These are phyloP conservation scores for Paracamarosporium sp. DNA, from an alignment of 2,329 filamentous ascomycete species.

Conservation along the genomic window DNA sequence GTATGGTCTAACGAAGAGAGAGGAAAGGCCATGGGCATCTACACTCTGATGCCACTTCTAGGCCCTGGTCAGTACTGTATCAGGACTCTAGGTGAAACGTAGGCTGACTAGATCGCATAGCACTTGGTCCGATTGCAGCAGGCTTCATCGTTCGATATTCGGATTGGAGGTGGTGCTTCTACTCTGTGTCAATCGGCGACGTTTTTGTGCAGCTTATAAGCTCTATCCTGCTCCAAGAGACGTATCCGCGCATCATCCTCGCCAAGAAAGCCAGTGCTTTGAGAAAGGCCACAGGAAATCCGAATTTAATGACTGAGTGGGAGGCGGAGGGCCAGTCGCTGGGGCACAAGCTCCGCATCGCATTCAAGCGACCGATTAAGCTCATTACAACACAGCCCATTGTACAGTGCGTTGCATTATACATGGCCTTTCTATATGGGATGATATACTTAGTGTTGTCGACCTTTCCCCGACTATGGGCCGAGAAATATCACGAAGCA, in stretches of 20 bases:
- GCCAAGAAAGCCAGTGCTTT: constrained; percentile 41
- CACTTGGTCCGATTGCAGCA: constrained; percentile 8
- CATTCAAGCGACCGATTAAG: constrained; percentile 60
- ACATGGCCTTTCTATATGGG: constrained; percentile 65
- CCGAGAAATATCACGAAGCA: constrained; percentile 59
- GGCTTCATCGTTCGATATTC: not conserved
- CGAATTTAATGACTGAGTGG: not conserved
- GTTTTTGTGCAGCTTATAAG: constrained; percentile 65
- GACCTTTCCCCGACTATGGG: constrained; percentile 66
- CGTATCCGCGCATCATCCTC: constrained; percentile 52
- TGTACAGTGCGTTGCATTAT: constrained; percentile 61
- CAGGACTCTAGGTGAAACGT: not conserved
- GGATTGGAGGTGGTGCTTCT: constrained; percentile 74
- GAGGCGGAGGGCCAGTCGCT: not conserved
- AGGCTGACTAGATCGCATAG: not conserved
- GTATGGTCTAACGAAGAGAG: constrained; percentile 64
- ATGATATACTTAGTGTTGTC: constrained; percentile 67
- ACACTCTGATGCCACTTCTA: constrained; percentile 65
- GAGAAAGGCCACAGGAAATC: not conserved
- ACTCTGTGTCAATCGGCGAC: constrained; percentile 65
- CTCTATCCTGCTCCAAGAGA: constrained; percentile 62
- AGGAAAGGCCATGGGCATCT: constrained; percentile 64
- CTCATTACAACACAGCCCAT: constrained; percentile 64
- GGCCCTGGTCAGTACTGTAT: constrained; percentile 61
- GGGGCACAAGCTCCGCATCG: constrained; percentile 16